Evolutionary conservation across 1,284 basidiomycete genomes (phyloP), one percentile per base, ranked within the genome.

Genomic region (Sphaerobolus stellatus): DNA sequence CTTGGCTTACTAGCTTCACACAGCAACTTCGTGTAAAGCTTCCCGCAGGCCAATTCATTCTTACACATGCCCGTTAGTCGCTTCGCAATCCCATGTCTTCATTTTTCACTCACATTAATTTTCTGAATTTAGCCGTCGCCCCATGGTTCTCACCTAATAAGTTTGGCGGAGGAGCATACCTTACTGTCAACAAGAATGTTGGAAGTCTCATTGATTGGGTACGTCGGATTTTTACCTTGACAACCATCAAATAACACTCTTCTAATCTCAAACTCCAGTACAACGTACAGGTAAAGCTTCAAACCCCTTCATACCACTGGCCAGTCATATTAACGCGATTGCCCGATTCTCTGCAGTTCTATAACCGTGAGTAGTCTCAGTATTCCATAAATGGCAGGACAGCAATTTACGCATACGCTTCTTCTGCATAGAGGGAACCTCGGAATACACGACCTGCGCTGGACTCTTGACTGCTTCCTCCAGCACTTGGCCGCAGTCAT

Each of bases 361-460:
- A 86, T 65, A 84, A 86, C 64, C 83, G 82, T 83, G 58, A 61
- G 75, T 68, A 27, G 9, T n/a, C 7, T 7, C 13, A 9, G 18
- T 20, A 20, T 5, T 22, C 14, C 16, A 18, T 51, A 16, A 36
- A 24, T 27, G 9, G 16, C 11, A 36, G 20, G 20, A 9, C 47
- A 20, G 29, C 28, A 27, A 14, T 3, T 33, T 28, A 29, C n/a
- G 31, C n/a, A 31, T 38, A 40, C 43, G 22, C 22, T 5, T 54
- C 8, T 54, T 43, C 8, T 18, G 40, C 44, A 56, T 64, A 83
- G 81, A 84, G 76, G 81, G 81, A 25, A 64, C 70, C 13, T 68
- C 64, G 45, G 80, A 82, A 65, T 84, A 84, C 67, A 81, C 79
- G 28, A 82, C 79, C 47, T 86, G 82, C 66, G 65, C 63, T 52